These are phyloP conservation scores for Microdochium trichocladiopsis DNA, from an alignment of 2,329 filamentous ascomycete species.

Conservation along the genomic window DNA sequence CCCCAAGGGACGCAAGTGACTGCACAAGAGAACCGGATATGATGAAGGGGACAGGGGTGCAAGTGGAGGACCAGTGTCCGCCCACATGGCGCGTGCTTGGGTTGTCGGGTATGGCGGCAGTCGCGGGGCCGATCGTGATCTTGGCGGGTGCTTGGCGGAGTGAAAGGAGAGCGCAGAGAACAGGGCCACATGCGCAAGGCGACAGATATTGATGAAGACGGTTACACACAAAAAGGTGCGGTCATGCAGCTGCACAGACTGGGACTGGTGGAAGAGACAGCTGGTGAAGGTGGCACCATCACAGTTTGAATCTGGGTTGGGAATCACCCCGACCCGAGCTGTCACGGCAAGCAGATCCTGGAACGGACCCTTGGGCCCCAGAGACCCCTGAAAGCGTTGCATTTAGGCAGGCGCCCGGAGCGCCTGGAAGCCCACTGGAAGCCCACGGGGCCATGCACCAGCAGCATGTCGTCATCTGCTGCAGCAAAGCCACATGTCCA, in stretches of 20 bases:
- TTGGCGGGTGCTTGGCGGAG: background rate
- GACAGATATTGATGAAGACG: too few relatives aligned
- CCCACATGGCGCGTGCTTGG: too few relatives aligned
- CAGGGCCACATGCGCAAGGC: too few relatives aligned
- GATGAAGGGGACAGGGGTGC: too few relatives aligned
- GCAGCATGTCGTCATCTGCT: conserved; percentile 1
- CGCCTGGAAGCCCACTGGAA: background rate
- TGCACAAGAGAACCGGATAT: too few relatives aligned
- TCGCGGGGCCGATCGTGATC: background rate
- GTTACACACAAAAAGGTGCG: too few relatives aligned
- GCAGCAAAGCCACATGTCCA: background rate
- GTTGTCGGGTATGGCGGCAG: background rate
- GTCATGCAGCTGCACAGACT: too few relatives aligned
- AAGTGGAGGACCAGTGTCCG: too few relatives aligned
- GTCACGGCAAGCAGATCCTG: background rate
- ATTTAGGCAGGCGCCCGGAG: background rate
- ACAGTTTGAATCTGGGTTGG: too few relatives aligned
- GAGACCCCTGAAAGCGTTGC: background rate
- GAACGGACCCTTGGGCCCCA: background rate
- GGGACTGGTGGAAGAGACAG: too few relatives aligned
- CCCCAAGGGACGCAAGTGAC: too few relatives aligned
- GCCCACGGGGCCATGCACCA: background rate
- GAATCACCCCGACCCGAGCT: background rate
- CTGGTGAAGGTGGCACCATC: too few relatives aligned
- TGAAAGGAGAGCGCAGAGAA: background rate